Conservation (phyloP, 768 basidiomycete genomes). For the Kondoa malvinella region DNA sequence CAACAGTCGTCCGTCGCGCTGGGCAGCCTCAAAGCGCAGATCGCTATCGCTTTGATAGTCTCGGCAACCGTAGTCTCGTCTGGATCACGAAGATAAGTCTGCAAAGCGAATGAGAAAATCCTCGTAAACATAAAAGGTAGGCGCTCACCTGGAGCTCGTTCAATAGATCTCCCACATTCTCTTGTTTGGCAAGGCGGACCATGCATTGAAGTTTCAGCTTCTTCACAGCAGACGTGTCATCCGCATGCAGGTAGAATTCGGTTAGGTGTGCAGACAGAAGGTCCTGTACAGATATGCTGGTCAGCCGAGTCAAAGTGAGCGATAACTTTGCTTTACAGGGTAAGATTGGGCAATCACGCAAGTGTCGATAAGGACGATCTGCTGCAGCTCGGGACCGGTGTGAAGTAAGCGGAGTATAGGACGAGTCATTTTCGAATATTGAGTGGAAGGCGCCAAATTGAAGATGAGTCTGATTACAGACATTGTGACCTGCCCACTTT, state of each 20-base stretch:
- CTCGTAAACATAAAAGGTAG: slow-evolving; percentile 37
- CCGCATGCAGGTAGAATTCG: slow-evolving; percentile 47
- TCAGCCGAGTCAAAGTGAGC: not conserved
- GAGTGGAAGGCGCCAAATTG: slow-evolving; percentile 49
- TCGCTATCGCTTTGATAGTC: slow-evolving; percentile 10
- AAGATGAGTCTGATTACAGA: slow-evolving; percentile 57
- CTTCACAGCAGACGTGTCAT: slow-evolving; percentile 53
- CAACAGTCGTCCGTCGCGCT: slow-evolving; percentile 2
- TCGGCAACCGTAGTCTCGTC: slow-evolving; percentile 3
- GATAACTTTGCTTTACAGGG: slow-evolving; percentile 42
- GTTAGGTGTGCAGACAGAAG: slow-evolving; percentile 49
- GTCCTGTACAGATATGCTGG: slow-evolving; percentile 34
- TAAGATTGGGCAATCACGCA: slow-evolving; percentile 46
- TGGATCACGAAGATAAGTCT: slow-evolving; percentile 2
- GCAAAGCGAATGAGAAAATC: not conserved
- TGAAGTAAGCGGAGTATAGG: slow-evolving; percentile 61
- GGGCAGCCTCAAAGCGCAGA: slow-evolving; percentile 9
- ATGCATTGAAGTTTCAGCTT: slow-evolving; percentile 58
- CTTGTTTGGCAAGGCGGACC: slow-evolving; percentile 45
- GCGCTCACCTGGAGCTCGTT: slow-evolving; percentile 73
- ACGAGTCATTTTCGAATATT: slow-evolving; percentile 43
- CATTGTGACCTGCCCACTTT: slow-evolving; percentile 49
- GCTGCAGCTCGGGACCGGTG: slow-evolving; percentile 51
- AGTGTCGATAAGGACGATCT: slow-evolving; percentile 57
- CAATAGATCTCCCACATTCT: slow-evolving; percentile 55